Evolutionary conservation across 352 stramenopile genomes (phyloP).

Genomic region (Lagenidium giganteum): DNA sequence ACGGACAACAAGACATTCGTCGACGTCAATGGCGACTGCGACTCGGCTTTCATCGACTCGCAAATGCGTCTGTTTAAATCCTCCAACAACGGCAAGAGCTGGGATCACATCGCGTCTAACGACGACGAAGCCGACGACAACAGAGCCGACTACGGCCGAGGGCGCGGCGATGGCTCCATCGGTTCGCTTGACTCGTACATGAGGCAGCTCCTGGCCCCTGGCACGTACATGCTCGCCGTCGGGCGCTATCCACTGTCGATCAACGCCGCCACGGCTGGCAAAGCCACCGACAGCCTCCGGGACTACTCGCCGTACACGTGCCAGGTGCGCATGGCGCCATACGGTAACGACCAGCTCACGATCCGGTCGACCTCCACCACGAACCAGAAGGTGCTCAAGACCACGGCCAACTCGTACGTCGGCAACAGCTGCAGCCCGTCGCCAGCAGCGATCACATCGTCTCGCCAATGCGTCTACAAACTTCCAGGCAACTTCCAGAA

Average conservation of each 20-base stretch:
- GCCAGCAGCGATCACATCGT: slow-evolving; percentile 12
- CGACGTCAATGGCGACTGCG: slow-evolving; percentile 65
- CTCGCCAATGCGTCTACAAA: slow-evolving; percentile 37
- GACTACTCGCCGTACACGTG: slow-evolving; percentile 59
- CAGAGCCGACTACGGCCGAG: slow-evolving; percentile 28
- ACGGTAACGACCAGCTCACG: slow-evolving; percentile 69
- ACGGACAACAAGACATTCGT: slow-evolving; percentile 34
- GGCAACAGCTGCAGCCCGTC: slow-evolving; percentile 48
- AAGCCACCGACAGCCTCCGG: slow-evolving; percentile 27
- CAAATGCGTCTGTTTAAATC: slow-evolving; percentile 55
- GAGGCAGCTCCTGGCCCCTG: slow-evolving; percentile 31
- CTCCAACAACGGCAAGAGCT: too few relatives aligned
- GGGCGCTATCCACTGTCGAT: slow-evolving; percentile 50
- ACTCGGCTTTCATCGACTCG: slow-evolving; percentile 71
- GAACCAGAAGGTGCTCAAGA: slow-evolving; percentile 24
- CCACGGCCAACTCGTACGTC: slow-evolving; percentile 56
- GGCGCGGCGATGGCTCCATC: slow-evolving; percentile 42
- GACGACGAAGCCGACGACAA: slow-evolving; percentile 66
- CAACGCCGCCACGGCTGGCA: slow-evolving; percentile 24
- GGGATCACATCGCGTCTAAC: slow-evolving; percentile 45
- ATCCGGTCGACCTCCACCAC: slow-evolving; percentile 38
- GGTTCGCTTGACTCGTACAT: slow-evolving; percentile 53
- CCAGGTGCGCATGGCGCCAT: slow-evolving; percentile 43
- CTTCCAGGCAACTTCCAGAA: slow-evolving; percentile 34
- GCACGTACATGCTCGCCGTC: slow-evolving; percentile 53